Base-by-base conservation (phyloP, 768 basidiomycete genomes). In the Leccinum sublutescens region DNA sequence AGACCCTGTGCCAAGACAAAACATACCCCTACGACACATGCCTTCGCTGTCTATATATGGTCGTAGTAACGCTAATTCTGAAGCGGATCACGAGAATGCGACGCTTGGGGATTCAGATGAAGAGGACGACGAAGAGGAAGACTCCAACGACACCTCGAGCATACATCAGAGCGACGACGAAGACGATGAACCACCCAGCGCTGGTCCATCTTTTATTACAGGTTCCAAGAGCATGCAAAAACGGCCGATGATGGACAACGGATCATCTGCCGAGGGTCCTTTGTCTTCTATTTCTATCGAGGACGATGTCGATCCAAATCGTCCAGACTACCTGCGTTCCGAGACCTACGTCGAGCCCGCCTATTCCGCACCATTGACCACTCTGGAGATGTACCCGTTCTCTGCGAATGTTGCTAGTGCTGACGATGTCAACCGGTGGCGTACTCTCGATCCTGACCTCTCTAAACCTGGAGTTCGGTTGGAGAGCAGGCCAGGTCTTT, bases 31-130 rank as follows among this genome's bases (percentile, higher is more conserved):
- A 62, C 75, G 77, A 50, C 82, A 75, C 59, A 82, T 86, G 74
- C 87, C 87, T 33, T 84, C 80, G 27, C 67, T 86, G 51, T 76
- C 78, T 17, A 74, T 78, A 66, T 67, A 74, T 29, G 78, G 79
- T 49, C 58, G 17, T 21, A 64, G 63, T 54, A 61, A 70, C 27
- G 19, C 54, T 29, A 74, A 72, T 48, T 49, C 38, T 29, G 59
- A 65, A 61, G 53, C 58, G 8, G 64, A 73, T 45, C 66, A 63
- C 53, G 71, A 68, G 31, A 56, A 58, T 21, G 60, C 55, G 50
- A 64, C 54, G 3, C 52, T 63, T 12, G 66, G 49, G n/a, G 71
- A 69, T 25, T 74, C 75, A 5, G 76, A 78, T 1, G 75, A 73
- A 36, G 75, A 73, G 6, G 76, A 66, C 3, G 75, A 71, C 19